Percentiles rank a stretch among this genome's conserved stretches.
Evolutionary conservation across 2,329 filamentous ascomycete species (phyloP).

Genomic region (Trichoderma cornu-damae): DNA sequence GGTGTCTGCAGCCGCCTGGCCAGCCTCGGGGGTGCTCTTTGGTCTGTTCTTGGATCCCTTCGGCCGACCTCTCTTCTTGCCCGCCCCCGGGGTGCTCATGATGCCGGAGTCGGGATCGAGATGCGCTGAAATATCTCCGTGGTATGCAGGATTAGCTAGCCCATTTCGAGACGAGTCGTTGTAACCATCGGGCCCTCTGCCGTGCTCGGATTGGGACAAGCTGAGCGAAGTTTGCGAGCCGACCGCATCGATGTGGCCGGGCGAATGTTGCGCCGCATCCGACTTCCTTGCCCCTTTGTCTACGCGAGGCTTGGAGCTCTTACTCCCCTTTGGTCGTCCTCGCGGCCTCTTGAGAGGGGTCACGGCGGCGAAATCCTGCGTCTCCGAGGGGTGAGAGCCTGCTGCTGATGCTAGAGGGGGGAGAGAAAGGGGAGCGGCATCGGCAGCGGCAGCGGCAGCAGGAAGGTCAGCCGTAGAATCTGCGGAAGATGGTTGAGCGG

Average conservation of each 20-base stretch:
- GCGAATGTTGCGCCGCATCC: background rate
- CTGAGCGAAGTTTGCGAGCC: background rate
- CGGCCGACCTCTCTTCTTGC: slow-evolving; percentile 37
- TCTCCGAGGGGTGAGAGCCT: background rate
- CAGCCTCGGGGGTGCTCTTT: slow-evolving; percentile 25
- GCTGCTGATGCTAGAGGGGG: background rate
- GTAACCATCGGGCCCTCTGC: background rate
- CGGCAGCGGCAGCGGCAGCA: too few relatives aligned
- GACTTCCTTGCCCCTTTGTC: slow-evolving; percentile 50
- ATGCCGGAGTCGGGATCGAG: slow-evolving; percentile 20
- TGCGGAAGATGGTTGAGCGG: background rate
- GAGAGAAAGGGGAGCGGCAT: too few relatives aligned
- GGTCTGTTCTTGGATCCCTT: slow-evolving; percentile 44
- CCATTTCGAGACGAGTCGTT: background rate
- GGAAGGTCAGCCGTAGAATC: background rate
- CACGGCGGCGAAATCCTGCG: background rate
- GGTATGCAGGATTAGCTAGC: background rate
- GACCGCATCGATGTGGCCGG: slow-evolving; percentile 1
- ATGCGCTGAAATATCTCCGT: slow-evolving; percentile 2
- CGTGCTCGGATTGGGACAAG: background rate
- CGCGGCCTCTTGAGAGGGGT: slow-evolving; percentile 40
- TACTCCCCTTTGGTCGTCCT: slow-evolving; percentile 54
- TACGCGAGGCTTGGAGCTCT: slow-evolving; percentile 35
- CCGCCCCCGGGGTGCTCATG: slow-evolving; percentile 23
- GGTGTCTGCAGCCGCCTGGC: slow-evolving; percentile 1